These are phyloP conservation scores for Aureobasidium subglaciale DNA, from an alignment of 2,329 filamentous ascomycete species.

Conservation along the genomic window DNA sequence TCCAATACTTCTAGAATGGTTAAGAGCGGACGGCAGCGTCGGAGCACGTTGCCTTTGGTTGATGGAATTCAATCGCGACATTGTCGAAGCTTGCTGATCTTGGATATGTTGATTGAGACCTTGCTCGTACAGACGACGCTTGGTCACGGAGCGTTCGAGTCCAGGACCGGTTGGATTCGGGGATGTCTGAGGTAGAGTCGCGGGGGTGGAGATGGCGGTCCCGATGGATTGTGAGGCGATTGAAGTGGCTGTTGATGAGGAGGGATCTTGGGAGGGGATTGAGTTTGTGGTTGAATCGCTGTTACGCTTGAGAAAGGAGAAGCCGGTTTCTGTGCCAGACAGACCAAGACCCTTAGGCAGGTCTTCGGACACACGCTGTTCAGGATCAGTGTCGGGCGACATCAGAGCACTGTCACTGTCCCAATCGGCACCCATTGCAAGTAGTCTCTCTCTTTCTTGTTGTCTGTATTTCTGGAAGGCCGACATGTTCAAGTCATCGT, in stretches of 20 bases:
- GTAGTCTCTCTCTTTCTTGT: constrained; percentile 40
- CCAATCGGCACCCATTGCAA: constrained; percentile 33
- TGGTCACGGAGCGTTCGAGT: constrained; percentile 60
- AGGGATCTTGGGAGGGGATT: constrained; percentile 60
- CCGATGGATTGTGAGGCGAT: constrained; percentile 61
- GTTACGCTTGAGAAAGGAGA: constrained; percentile 63
- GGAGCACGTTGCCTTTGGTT: constrained; percentile 52
- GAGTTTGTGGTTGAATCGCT: constrained; percentile 81
- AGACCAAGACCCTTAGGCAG: constrained; percentile 17
- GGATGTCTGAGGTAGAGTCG: constrained; percentile 25
- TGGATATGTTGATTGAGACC: constrained; percentile 71
- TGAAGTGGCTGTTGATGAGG: constrained; percentile 76
- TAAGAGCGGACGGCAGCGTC: constrained; percentile 37
- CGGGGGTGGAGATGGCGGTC: constrained; percentile 32
- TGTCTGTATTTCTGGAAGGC: constrained; percentile 72
- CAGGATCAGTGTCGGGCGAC: constrained; percentile 18
- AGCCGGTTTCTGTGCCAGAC: constrained; percentile 2
- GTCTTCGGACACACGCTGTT: constrained; percentile 32
- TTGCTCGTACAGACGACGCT: constrained; percentile 76
- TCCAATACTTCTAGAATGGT: constrained; percentile 50
- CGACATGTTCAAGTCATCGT: constrained; percentile 76
- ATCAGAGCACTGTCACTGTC: constrained; percentile 15
- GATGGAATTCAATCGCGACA: constrained; percentile 74
- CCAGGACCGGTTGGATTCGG: constrained; percentile 26
- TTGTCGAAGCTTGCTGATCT: constrained; percentile 68